These are phyloP conservation scores for Tetraselmis chui DNA, from an alignment of 139 green algal genomes.

Conservation along the genomic window DNA sequence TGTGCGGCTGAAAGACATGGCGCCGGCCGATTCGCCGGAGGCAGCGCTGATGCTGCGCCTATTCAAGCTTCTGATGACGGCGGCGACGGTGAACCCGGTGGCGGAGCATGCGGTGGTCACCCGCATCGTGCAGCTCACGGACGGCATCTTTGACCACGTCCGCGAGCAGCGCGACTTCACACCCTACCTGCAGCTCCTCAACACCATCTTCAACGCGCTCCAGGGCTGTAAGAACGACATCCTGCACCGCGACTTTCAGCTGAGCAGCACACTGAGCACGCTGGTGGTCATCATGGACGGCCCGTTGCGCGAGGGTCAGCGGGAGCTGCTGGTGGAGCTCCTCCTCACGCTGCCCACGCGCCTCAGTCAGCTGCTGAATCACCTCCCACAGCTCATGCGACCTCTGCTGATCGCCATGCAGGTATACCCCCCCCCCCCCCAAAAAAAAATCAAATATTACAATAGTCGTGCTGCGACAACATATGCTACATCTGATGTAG, in stretches of 20 bases:
- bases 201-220: constrained; percentile 37
- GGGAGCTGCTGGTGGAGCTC: constrained; percentile 72
- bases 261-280: background rate
- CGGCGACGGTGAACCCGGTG: constrained; percentile 28
- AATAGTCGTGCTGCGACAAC: too few relatives aligned
- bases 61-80: constrained; percentile 54
- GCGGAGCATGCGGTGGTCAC: constrained; percentile 34
- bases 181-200: constrained; percentile 55
- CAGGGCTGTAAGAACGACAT: constrained; percentile 19
- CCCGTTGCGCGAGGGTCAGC: background rate
- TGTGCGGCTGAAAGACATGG: background rate
- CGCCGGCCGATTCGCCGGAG: background rate
- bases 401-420: constrained; percentile 72
- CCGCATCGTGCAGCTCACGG: constrained; percentile 29
- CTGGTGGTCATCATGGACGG: background rate
- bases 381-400: constrained; percentile 77
- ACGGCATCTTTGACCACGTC: constrained; percentile 23
- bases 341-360: constrained; percentile 76
- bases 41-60: constrained; percentile 34
- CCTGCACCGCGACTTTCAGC: background rate
- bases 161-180: background rate
- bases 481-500: too few relatives aligned
- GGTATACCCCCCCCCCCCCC: constrained; percentile 1
- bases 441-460: too few relatives aligned
- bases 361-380: constrained; percentile 63